A percentile compares a stretch with the other conserved stretches of the same genome.
phyloP scores from a whole-genome alignment of 768 basidiomycete species.

The Cystofilobasidium capitatum region DNA sequence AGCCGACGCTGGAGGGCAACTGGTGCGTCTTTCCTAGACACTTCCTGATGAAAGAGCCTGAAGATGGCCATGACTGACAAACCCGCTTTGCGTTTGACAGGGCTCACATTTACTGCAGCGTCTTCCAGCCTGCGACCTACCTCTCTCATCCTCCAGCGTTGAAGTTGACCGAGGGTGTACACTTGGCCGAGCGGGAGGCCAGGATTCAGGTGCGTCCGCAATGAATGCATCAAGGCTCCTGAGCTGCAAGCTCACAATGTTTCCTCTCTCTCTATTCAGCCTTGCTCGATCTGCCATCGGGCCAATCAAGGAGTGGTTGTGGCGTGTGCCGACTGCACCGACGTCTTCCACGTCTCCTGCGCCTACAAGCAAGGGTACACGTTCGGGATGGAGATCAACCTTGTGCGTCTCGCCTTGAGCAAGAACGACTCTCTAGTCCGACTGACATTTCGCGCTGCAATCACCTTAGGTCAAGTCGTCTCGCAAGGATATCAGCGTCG shows the following conservation, averaged over 20 bases:
- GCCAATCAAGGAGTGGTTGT: constrained; percentile 63
- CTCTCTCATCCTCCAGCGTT: neutral
- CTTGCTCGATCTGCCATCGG: constrained; percentile 63
- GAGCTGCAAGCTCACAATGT: neutral
- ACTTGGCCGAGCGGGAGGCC: neutral
- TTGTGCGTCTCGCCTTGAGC: constrained; percentile 46
- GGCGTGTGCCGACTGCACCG: constrained; percentile 66
- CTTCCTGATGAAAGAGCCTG: too few relatives aligned
- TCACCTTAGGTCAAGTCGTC: constrained; percentile 60
- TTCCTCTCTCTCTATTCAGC: constrained; percentile 42
- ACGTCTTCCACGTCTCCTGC: constrained; percentile 76
- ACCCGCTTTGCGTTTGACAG: neutral
- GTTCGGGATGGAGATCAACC: constrained; percentile 87
- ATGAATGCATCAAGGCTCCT: neutral
- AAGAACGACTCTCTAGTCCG: constrained; percentile 17
- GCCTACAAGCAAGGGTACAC: constrained; percentile 75
- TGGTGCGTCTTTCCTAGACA: too few relatives aligned
- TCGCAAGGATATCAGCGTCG: constrained; percentile 54
- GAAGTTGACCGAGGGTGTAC: constrained; percentile 7
- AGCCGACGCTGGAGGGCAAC: constrained; percentile 9
- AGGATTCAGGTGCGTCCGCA: constrained; percentile 8
- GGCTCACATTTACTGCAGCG: constrained; percentile 17
- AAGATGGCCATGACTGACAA: neutral
- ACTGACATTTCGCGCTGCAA: too few relatives aligned
- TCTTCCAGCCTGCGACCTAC: constrained; percentile 6